phyloP scores from a whole-genome alignment of 192 early-diverging fungal species.

The Cetraspora pellucida region DNA sequence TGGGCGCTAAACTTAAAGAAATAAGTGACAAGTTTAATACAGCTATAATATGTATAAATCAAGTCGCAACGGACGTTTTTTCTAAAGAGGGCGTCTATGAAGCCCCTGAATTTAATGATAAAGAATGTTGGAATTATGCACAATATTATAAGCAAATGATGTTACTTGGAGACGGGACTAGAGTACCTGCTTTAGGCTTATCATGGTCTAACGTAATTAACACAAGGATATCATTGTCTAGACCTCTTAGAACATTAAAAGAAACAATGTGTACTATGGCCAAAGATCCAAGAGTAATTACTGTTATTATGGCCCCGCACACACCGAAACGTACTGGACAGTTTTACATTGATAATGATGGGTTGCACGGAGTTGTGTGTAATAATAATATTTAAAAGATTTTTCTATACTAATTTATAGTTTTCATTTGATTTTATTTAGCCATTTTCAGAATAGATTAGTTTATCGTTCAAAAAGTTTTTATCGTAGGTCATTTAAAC shows the following conservation, averaged over 20 bases:
- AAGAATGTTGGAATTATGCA: constrained; percentile 19
- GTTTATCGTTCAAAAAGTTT: no score
- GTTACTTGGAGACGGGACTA: constrained; percentile 41
- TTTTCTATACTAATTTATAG: no score
- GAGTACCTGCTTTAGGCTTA: constrained; percentile 72
- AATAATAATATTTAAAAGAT: no score
- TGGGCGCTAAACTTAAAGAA: constrained; percentile 64
- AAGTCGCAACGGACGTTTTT: constrained; percentile 61
- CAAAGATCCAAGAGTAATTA: constrained; percentile 12
- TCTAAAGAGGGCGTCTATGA: not conserved
- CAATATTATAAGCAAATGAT: constrained; percentile 22
- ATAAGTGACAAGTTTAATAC: constrained; percentile 63
- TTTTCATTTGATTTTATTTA: no score
- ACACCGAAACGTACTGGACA: constrained; percentile 6
- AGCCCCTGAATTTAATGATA: not conserved
- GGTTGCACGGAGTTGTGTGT: constrained; percentile 3
- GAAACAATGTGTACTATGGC: not conserved
- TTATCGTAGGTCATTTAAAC: no score
- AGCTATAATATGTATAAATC: constrained; percentile 80
- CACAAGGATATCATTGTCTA: constrained; percentile 56
- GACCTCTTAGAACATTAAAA: constrained; percentile 13
- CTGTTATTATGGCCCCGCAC: constrained; percentile 19
- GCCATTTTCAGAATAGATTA: no score
- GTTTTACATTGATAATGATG: constrained; percentile 27
- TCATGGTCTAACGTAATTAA: constrained; percentile 78